Evolutionary conservation across 2,329 filamentous ascomycete genomes (phyloP).

Genomic region (Colletotrichum liaoningense): DNA sequence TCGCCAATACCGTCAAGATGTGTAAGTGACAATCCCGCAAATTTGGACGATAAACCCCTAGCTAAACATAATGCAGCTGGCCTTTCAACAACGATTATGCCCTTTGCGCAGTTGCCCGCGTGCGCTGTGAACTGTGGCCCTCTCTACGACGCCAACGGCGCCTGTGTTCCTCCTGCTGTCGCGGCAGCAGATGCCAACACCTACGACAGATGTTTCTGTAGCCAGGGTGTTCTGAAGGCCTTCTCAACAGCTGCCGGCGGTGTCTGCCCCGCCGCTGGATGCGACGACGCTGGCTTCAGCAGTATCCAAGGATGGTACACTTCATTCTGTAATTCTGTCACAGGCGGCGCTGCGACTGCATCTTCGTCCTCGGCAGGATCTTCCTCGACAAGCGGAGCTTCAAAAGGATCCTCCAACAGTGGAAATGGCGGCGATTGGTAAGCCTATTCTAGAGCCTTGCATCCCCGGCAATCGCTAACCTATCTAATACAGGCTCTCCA

Average conservation of each 20-base stretch:
- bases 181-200: slow-evolving; percentile 59
- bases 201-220: slow-evolving; percentile 81
- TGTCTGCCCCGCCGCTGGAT: slow-evolving; percentile 70
- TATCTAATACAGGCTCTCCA: slow-evolving; percentile 65
- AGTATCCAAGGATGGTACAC: slow-evolving; percentile 79
- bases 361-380: slow-evolving; percentile 43
- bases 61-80: slow-evolving; percentile 3
- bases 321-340: slow-evolving; percentile 67
- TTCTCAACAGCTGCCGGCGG: slow-evolving; percentile 56
- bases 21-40: slow-evolving; percentile 21
- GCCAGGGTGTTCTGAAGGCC: slow-evolving; percentile 66
- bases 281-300: slow-evolving; percentile 59
- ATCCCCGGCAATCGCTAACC: background rate
- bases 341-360: slow-evolving; percentile 47
- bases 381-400: slow-evolving; percentile 40
- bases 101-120: slow-evolving; percentile 68
- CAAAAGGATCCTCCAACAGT: slow-evolving; percentile 36
- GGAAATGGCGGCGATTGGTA: slow-evolving; percentile 60
- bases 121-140: slow-evolving; percentile 70
- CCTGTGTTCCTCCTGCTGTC: slow-evolving; percentile 72
- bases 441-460: slow-evolving; percentile 17
- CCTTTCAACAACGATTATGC: slow-evolving; percentile 64
- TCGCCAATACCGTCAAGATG: slow-evolving; percentile 21
- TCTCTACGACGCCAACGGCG: slow-evolving; percentile 77
- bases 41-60: background rate